These are phyloP conservation scores for Mycena rosella DNA, from an alignment of 768 basidiomycete species.

Conservation along the genomic window DNA sequence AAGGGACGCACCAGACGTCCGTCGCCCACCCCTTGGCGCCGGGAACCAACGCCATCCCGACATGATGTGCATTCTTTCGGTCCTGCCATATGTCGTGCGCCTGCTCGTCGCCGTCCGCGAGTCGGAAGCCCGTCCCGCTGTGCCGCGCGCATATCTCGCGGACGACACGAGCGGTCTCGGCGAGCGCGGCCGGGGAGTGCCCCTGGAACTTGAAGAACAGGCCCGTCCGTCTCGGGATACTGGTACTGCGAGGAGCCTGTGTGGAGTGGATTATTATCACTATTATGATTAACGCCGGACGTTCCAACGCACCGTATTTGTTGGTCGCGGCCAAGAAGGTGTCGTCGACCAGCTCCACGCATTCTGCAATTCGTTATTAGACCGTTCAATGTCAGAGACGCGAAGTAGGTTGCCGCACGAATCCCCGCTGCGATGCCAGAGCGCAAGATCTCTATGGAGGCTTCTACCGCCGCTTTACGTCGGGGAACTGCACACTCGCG, in stretches of 20 bases:
- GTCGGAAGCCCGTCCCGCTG: conserved; percentile 74
- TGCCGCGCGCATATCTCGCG: conserved; percentile 70
- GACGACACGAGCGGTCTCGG: conserved; percentile 72
- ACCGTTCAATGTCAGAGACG: no score
- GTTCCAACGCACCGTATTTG: conserved; percentile 59
- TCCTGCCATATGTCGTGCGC: conserved; percentile 82
- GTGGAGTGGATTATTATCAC: no score
- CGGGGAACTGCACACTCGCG: conserved; percentile 85
- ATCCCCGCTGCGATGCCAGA: conserved; percentile 17
- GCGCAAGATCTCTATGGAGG: conserved; percentile 72
- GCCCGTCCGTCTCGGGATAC: conserved; percentile 74
- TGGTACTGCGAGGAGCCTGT: conserved; percentile 54
- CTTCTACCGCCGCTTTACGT: conserved; percentile 80
- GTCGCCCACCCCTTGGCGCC: conserved; percentile 76
- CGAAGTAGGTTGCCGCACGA: conserved; percentile 10
- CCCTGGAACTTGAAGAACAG: conserved; percentile 94
- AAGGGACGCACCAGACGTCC: conserved; percentile 72
- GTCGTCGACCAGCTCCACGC: conserved; percentile 86
- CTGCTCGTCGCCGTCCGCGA: conserved; percentile 74
- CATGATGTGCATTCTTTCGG: conserved; percentile 74
- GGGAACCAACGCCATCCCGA: conserved; percentile 67
- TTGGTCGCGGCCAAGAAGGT: conserved; percentile 75
- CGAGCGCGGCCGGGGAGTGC: conserved; percentile 67
- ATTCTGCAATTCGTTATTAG: conserved; percentile 60
- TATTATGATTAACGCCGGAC: no score